Percentiles rank a stretch among this genome's conserved stretches.
Conservation (phyloP, 768 basidiomycete genomes). For the Russula compacta region DNA sequence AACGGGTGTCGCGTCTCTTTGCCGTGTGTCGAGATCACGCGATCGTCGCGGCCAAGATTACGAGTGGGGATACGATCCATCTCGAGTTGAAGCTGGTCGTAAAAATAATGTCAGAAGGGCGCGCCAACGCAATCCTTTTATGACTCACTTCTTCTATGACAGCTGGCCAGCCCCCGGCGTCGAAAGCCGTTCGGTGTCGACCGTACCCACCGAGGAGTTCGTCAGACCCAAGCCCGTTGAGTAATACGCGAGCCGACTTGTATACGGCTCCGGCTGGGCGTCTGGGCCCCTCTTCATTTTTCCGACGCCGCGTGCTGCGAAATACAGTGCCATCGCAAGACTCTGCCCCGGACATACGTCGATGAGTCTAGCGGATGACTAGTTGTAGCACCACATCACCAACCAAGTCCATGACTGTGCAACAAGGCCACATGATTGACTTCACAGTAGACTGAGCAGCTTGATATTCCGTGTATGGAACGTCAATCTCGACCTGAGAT, state of each 20-base stretch:
- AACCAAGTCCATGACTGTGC: constrained; percentile 89
- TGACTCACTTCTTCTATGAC: constrained; percentile 67
- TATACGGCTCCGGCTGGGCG: constrained; percentile 43
- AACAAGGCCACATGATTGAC: constrained; percentile 66
- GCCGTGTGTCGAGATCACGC: constrained; percentile 82
- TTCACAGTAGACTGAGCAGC: constrained; percentile 46
- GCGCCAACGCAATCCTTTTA: neutral
- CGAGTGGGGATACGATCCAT: constrained; percentile 78
- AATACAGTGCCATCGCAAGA: constrained; percentile 85
- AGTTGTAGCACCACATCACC: constrained; percentile 22
- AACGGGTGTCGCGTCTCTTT: constrained; percentile 92
- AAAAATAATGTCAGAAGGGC: neutral
- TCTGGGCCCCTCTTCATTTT: constrained; percentile 34
- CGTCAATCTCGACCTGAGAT: constrained; percentile 70
- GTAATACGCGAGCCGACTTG: constrained; percentile 70
- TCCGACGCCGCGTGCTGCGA: constrained; percentile 79
- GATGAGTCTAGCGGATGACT: neutral
- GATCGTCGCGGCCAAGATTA: constrained; percentile 92
- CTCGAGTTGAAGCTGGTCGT: constrained; percentile 72
- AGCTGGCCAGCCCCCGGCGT: constrained; percentile 57
- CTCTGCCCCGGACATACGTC: constrained; percentile 43
- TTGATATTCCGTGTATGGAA: constrained; percentile 74
- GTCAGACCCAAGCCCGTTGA: constrained; percentile 92
- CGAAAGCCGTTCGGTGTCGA: constrained; percentile 74
- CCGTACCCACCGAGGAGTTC: constrained; percentile 93